Conservation (phyloP, 2,329 filamentous ascomycete genomes). For the Microdochium nivale region DNA sequence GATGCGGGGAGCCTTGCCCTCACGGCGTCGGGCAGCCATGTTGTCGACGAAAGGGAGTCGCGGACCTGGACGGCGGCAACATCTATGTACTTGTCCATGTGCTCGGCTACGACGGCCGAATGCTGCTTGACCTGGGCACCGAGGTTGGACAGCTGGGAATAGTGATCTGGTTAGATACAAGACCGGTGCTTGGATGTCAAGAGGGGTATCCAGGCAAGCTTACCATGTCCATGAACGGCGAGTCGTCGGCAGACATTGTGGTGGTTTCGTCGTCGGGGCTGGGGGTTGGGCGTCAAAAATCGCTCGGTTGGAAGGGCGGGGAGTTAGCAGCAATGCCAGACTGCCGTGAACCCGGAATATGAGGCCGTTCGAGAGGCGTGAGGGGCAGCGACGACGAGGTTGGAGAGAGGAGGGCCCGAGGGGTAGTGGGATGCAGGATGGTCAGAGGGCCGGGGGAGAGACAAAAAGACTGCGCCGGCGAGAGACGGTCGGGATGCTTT, state of each 20-base stretch:
- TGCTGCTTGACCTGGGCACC: slow-evolving; percentile 61
- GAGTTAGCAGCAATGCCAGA: too few species aligned
- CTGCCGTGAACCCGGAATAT: too few species aligned
- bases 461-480: too few species aligned
- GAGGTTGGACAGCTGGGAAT: slow-evolving; percentile 44
- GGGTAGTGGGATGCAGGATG: too few species aligned
- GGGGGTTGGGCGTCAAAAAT: neutral
- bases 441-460: too few species aligned
- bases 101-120: slow-evolving; percentile 65
- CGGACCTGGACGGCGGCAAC: slow-evolving; percentile 62
- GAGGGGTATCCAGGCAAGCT: slow-evolving; percentile 21
- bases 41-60: slow-evolving; percentile 55
- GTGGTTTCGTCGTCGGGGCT: neutral
- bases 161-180: neutral
- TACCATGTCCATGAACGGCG: slow-evolving; percentile 71
- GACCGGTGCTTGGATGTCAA: neutral
- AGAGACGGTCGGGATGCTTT: too few species aligned
- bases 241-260: slow-evolving; percentile 71
- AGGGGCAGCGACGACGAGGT: too few species aligned
- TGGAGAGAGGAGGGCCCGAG: too few species aligned
- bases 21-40: slow-evolving; percentile 66
- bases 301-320: neutral
- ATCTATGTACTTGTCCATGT: slow-evolving; percentile 75
- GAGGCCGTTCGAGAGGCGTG: too few species aligned
- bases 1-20: slow-evolving; percentile 40